phyloP scores from a whole-genome alignment of 1,139 yeast species.

The Saccharomycopsis hybrid region DNA sequence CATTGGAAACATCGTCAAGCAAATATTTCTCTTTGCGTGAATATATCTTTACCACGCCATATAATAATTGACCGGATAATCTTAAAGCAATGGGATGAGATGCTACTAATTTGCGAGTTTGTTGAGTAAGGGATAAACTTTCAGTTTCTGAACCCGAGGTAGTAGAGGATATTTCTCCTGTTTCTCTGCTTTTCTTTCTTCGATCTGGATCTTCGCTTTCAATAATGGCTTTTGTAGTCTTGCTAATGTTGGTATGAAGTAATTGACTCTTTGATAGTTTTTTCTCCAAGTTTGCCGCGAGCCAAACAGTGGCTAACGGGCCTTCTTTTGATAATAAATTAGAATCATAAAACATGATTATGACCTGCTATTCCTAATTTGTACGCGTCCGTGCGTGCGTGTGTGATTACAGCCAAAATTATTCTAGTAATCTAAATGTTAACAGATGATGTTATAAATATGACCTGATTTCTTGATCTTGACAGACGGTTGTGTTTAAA shows the following conservation, averaged over 20 bases:
- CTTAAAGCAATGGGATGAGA: constrained; percentile 59
- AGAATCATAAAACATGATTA: constrained; percentile 27
- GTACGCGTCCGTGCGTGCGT: no score
- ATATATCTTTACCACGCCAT: constrained; percentile 86
- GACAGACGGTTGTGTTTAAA: no score
- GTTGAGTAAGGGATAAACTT: no score
- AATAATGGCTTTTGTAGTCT: constrained; percentile 55
- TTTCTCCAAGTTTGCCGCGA: constrained; percentile 84
- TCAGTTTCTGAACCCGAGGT: not conserved
- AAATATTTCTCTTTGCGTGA: constrained; percentile 81
- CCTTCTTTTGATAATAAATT: constrained; percentile 59
- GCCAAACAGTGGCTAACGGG: constrained; percentile 87
- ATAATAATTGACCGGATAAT: constrained; percentile 78
- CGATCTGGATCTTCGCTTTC: constrained; percentile 21
- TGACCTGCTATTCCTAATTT: no score
- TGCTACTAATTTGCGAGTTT: not conserved
- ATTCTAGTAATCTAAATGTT: no score
- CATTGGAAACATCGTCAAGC: constrained; percentile 78
- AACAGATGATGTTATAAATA: no score
- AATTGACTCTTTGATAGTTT: constrained; percentile 74
- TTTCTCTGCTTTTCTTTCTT: no score
- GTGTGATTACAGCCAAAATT: no score
- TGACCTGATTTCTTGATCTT: no score
- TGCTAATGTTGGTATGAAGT: constrained; percentile 61
- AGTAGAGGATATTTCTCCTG: not conserved